Base-by-base conservation (phyloP, 1,139 yeast genomes). In the Scheffersomyces quercinus region DNA sequence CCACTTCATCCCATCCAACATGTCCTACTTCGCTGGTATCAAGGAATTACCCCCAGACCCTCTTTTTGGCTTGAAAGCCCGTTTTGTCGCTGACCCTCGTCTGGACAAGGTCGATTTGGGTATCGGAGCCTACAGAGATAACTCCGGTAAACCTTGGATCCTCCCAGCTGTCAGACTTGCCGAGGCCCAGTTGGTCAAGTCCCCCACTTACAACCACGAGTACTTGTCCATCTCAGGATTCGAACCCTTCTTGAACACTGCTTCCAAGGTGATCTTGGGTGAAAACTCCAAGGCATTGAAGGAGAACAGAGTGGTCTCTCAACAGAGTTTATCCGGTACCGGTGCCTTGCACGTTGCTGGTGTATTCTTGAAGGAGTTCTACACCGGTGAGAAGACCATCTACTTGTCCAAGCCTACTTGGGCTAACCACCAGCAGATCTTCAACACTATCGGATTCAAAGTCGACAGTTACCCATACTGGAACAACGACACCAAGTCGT, bases 81-180 rank as follows among this genome's bases (percentile, higher is more conserved):
- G 90, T 58, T 87, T 70, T 68, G 69, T 70, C 46, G 78, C 79
- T 35, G 97, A 91, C 59, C 57, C 81, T 10, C 72, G 89, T 46
- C 28, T 74, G 5, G 75, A 79, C 48, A 93, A 91, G 73, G 89
- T 91, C 52, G 96, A 90, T 67, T 75, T 89, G 52, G 97, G 97
- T 44, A 91, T 91, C 49, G 98, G 98, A 52, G 98, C 98, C 38
- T 93, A 93, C 76, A 82, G 98, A 67, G 97, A 91, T 65, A 86
- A 89, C 65, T 68, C 71, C 53, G 98, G 97, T 44, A 87, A 89
- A 68, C 97, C 98, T 40, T 91, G 93, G 89, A 90, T 93, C 43
- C 75, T 93, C 42, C 96, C 96, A 6, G 83, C 95, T 9, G 98
- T 93, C 12, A 79, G 71, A 51, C 68, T 73, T 53, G 95, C 95